Percentiles rank a stretch among this genome's conserved stretches.
These are phyloP conservation scores for Herpotrichia juniperi DNA, from an alignment of 2,329 filamentous ascomycete species.

Conservation along the genomic window DNA sequence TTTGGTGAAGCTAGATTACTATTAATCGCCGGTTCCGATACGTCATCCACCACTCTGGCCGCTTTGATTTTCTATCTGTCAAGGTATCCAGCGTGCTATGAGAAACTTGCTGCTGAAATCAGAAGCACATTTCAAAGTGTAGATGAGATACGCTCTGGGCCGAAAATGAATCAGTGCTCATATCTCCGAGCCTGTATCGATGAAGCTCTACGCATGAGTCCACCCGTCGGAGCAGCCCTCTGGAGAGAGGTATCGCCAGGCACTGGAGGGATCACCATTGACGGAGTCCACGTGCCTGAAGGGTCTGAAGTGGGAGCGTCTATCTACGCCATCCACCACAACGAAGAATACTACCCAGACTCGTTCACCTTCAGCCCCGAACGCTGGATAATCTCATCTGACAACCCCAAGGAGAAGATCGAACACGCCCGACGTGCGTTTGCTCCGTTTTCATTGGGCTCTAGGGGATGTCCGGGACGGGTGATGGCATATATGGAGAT, in stretches of 20 bases:
- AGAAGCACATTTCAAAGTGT: slow-evolving; percentile 10
- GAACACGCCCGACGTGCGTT: slow-evolving; percentile 1
- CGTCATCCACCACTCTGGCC: slow-evolving; percentile 33
- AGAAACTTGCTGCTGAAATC: slow-evolving; percentile 14
- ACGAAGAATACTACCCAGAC: slow-evolving; percentile 17
- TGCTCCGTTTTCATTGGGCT: slow-evolving; percentile 3
- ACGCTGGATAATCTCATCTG: slow-evolving; percentile 4
- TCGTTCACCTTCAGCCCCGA: slow-evolving; percentile 13
- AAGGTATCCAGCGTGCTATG: slow-evolving; percentile 28
- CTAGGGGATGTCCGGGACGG: slow-evolving; percentile 2
- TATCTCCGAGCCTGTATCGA: slow-evolving; percentile 28
- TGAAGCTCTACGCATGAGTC: slow-evolving; percentile 25
- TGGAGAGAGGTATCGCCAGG: slow-evolving; percentile 17
- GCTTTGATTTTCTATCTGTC: slow-evolving; percentile 43
- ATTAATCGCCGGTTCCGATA: slow-evolving; percentile 28
- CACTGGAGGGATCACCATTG: slow-evolving; percentile 10
- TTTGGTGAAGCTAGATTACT: neutral
- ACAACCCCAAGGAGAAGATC: neutral
- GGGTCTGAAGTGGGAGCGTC: slow-evolving; percentile 20
- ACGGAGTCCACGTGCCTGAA: slow-evolving; percentile 20
- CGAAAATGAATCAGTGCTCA: slow-evolving; percentile 13
- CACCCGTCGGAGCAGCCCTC: slow-evolving; percentile 18
- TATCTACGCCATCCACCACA: slow-evolving; percentile 27
- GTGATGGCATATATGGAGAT: slow-evolving; percentile 70
- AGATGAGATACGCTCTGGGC: slow-evolving; percentile 21